phyloP scores from a whole-genome alignment of 1,139 yeast species.

The Pichia sp. region DNA sequence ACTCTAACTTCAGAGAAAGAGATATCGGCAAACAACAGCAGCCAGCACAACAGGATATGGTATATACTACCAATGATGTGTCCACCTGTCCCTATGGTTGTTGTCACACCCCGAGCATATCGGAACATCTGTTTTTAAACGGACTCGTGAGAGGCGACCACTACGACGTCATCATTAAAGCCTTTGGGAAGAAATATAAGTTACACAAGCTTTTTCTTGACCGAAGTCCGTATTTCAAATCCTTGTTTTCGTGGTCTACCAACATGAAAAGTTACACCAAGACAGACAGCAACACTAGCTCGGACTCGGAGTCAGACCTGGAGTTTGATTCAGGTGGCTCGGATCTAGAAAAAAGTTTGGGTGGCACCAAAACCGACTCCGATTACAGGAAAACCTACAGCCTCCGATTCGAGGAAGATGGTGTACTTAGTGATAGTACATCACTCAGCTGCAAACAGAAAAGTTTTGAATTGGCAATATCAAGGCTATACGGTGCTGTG shows the following conservation, averaged over 20 bases:
- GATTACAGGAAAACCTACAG: constrained; percentile 22
- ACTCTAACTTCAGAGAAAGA: background rate
- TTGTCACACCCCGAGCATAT: constrained; percentile 10
- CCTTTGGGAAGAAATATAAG: constrained; percentile 40
- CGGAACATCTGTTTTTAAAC: constrained; percentile 29
- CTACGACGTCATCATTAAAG: constrained; percentile 44
- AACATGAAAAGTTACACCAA: constrained; percentile 8
- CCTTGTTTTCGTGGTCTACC: constrained; percentile 42
- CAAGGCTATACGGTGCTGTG: constrained; percentile 41
- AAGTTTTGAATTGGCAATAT: constrained; percentile 44
- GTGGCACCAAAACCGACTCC: constrained; percentile 1
- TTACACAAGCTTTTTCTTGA: constrained; percentile 44
- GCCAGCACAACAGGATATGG: background rate
- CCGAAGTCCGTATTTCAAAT: constrained; percentile 44
- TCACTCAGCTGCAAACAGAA: constrained; percentile 30
- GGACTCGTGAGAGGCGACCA: constrained; percentile 44
- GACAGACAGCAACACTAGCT: constrained; percentile 3
- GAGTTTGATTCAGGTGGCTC: constrained; percentile 8
- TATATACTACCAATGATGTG: background rate
- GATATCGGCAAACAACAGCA: background rate
- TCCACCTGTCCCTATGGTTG: constrained; percentile 17
- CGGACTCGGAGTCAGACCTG: constrained; percentile 7
- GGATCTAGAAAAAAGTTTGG: background rate
- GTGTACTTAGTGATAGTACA: background rate
- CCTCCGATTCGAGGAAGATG: constrained; percentile 38